These are phyloP conservation scores for Leucosporidium scottii DNA, from an alignment of 768 basidiomycete genomes.

Conservation along the genomic window DNA sequence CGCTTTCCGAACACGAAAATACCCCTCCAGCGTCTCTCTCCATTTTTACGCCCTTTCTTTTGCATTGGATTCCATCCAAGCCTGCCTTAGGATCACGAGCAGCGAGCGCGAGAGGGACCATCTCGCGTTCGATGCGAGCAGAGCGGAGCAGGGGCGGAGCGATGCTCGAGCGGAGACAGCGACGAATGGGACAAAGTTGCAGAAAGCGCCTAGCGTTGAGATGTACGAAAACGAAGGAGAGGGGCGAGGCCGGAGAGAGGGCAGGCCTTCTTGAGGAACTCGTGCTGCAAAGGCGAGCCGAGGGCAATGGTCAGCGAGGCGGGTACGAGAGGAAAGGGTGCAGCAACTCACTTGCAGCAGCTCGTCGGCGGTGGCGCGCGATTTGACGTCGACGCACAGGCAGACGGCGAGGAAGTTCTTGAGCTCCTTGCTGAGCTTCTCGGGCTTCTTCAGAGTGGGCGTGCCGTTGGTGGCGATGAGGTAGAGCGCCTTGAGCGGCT, in stretches of 20 bases:
- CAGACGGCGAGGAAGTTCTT: conserved; percentile 98
- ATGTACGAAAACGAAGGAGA: conserved; percentile 53
- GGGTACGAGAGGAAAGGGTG: background rate
- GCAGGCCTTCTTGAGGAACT: conserved; percentile 87
- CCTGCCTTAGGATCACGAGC: too few species aligned
- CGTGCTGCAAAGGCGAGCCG: conserved; percentile 58
- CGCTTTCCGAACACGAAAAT: background rate
- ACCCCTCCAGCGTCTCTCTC: background rate
- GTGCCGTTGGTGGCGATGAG: conserved; percentile 97
- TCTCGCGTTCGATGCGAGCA: too few species aligned
- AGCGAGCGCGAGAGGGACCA: too few species aligned
- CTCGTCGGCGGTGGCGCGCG: conserved; percentile 79
- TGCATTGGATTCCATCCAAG: background rate
- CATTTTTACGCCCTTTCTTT: background rate
- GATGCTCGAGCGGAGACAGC: too few species aligned
- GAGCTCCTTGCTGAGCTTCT: conserved; percentile 79
- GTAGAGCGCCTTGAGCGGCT: conserved; percentile 79
- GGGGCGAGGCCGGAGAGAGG: conserved; percentile 73
- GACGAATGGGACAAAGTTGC: too few species aligned
- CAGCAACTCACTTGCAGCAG: conserved; percentile 60
- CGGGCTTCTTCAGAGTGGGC: conserved; percentile 93
- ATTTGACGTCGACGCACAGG: conserved; percentile 88
- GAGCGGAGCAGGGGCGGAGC: too few species aligned
- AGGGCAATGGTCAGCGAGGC: background rate
- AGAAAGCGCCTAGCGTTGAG: conserved; percentile 1